phyloP scores from a whole-genome alignment of 2,329 filamentous ascomycete species.

The Sarocladium kiliense region DNA sequence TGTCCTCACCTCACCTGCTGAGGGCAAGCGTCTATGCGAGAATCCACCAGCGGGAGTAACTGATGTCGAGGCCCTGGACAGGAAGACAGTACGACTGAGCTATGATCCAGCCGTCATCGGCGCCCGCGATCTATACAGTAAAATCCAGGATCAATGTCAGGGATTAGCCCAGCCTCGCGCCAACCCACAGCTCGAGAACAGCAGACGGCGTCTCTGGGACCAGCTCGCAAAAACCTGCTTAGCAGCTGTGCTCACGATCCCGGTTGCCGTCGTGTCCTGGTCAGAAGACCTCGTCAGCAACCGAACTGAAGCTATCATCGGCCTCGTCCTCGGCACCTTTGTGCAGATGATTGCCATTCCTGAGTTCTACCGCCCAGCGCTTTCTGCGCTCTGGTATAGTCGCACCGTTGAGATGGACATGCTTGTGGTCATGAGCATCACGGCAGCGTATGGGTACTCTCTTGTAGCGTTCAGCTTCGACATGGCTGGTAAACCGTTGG shows the following conservation, averaged over 20 bases:
- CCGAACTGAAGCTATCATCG: conserved; percentile 21
- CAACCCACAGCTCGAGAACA: conserved; percentile 25
- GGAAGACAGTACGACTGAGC: conserved; percentile 23
- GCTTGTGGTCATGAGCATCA: conserved; percentile 49
- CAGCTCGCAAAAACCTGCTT: conserved; percentile 25
- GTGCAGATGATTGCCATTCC: conserved; percentile 44
- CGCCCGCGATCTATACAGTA: conserved; percentile 22
- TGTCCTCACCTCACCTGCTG: conserved; percentile 14
- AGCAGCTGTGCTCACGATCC: conserved; percentile 26
- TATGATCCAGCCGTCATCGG: conserved; percentile 30
- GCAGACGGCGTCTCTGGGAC: conserved; percentile 24
- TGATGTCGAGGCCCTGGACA: conserved; percentile 20
- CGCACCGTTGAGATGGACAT: conserved; percentile 50
- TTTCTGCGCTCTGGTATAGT: conserved; percentile 40
- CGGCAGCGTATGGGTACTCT: conserved; percentile 47
- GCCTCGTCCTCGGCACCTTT: conserved; percentile 40
- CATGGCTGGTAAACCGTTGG: conserved; percentile 24
- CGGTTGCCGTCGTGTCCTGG: conserved; percentile 28
- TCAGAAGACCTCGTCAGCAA: conserved; percentile 16
- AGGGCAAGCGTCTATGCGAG: conserved; percentile 17
- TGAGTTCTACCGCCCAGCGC: conserved; percentile 45
- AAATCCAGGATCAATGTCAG: conserved; percentile 13
- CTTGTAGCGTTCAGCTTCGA: conserved; percentile 31
- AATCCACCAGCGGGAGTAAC: conserved; percentile 20
- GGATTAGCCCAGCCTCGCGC: conserved; percentile 26